Base-by-base conservation (phyloP, 2,329 filamentous ascomycete species). In the Endothia cerciana region DNA sequence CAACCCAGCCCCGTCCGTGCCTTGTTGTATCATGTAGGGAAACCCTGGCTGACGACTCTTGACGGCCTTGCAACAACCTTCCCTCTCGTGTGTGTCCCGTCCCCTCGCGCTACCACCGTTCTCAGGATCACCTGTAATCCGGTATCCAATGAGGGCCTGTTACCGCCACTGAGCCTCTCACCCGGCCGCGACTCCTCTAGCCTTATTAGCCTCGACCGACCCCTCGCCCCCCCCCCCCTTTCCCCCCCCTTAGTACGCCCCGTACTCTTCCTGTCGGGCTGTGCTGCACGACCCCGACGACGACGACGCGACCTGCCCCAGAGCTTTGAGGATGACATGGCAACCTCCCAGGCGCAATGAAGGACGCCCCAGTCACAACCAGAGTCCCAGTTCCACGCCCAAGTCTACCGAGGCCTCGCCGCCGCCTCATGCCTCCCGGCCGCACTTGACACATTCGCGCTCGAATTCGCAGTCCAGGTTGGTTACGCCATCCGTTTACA, bases 301-400 rank as follows among this genome's bases (percentile, higher is more conserved):
- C 49, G 63, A 55, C 63, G 63, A 55, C 63, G 57, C 57, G 58
- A 38, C 55, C 58, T 41, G 58, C 47, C 63, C n/a, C 15, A 55
- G 51, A 62, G 45, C 51, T 57, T 53, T 49, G 41, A 66, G 66
- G 65, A 68, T 68, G 66, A 65, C 66, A 68, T 68, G 66, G 66
- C 63, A 65, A 62, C 59, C 63, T 59, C 64, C 66, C 40, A 68
- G 55, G 66, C 66, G 63, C 66, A 68, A 68, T 68, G 66, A 68
- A 62, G 60, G 60, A 38, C 60, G 51, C 49, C 49, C 49, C 28
- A 56, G 60, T 40, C 60, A 53, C 38, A 62, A 25, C 40, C 49
- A 53, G 15, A 62, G 60, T 47, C 49, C 51, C 28, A 56, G 38
- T 38, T 62, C 60, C 22, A 62, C 60, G 60, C 60, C 60, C 36